A percentile compares a stretch with the other conserved stretches of the same genome.
Conservation (phyloP, 345 rosid genomes). For the Brassica carinata region DNA sequence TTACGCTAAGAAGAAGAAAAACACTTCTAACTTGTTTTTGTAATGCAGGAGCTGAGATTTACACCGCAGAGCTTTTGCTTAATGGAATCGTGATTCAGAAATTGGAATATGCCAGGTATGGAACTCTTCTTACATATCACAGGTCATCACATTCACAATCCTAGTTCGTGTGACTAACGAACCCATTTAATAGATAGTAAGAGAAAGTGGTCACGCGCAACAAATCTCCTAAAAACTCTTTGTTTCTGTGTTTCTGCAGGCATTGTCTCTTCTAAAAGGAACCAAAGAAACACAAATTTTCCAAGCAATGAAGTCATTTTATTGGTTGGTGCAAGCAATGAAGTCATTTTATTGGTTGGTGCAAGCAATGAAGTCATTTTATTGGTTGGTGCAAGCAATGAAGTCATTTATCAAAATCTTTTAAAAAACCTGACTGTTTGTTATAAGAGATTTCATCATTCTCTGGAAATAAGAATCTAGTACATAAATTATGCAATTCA, state of each 20-base stretch:
- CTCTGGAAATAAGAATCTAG: constrained; percentile 13
- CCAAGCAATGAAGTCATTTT: too few relatives aligned
- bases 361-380: not conserved
- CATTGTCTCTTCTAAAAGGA: constrained; percentile 47
- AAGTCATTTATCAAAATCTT: not conserved
- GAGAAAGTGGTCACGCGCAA: not conserved
- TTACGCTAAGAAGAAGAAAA: not conserved
- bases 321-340: constrained; percentile 11
- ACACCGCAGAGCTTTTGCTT: constrained; percentile 67
- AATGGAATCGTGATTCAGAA: constrained; percentile 73
- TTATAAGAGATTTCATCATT: not conserved
- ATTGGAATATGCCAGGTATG: constrained; percentile 67
- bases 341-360: too few relatives aligned
- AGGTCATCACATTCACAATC: not conserved
- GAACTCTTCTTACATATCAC: not conserved
- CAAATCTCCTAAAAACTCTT: not conserved
- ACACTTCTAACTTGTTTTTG: not conserved
- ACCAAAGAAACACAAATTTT: constrained; percentile 20
- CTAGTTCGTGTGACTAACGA: not conserved
- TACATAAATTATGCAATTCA: constrained; percentile 10
- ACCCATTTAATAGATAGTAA: not conserved
- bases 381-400: too few relatives aligned
- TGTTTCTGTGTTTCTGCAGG: constrained; percentile 38
- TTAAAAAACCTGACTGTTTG: constrained; percentile 1
- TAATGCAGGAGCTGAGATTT: constrained; percentile 52